Percentiles rank a stretch among this genome's conserved stretches.
These are phyloP conservation scores for Medicago truncatula DNA, from an alignment of 306 rosid species.

Conservation along the genomic window MtrunA17r5.0-ANR NC_053046.1:19267501-19268000, in stretches of 20 bases:
- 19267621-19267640: conserved; percentile 47
- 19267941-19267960: conserved; percentile 80
- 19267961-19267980: conserved; percentile 88
- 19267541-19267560: background rate
- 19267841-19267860: background rate
- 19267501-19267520: too few relatives aligned
- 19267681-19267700: background rate
- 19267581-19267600: conserved; percentile 74
- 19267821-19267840: too few relatives aligned
- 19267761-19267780: too few relatives aligned
- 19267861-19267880: conserved; percentile 68
- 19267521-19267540: background rate
- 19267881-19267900: conserved; percentile 59
- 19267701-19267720: background rate
- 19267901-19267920: conserved; percentile 40
- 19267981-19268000: conserved; percentile 65
- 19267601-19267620: conserved; percentile 56
- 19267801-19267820: too few relatives aligned
- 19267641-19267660: background rate
- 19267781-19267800: too few relatives aligned
- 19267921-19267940: conserved; percentile 27
- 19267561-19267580: background rate
- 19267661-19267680: background rate
- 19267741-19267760: too few relatives aligned
- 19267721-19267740: too few relatives aligned